A percentile compares a stretch with the other conserved stretches of the same genome.
Evolutionary conservation across 2,329 filamentous ascomycete species (phyloP).

Genomic region (Xylariaceae sp.): DNA sequence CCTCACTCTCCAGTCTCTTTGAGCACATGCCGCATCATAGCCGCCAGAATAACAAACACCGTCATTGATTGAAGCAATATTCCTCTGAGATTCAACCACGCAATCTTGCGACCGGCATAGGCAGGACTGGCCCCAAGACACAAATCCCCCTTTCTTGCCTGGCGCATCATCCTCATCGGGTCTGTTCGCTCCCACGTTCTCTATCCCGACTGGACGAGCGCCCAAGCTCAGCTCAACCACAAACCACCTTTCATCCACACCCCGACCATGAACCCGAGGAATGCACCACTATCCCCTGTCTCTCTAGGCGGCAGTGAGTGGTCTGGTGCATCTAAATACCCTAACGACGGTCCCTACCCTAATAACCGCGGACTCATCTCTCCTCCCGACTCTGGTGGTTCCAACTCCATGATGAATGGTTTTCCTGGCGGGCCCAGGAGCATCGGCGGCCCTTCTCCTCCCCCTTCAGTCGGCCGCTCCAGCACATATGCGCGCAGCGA

Average conservation of each 20-base stretch:
- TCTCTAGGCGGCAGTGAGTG: constrained; percentile 82
- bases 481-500: constrained; percentile 71
- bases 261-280: constrained; percentile 64
- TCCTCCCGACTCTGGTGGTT: constrained; percentile 65
- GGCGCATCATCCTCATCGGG: constrained; percentile 14
- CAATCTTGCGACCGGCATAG: too few relatives aligned
- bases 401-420: constrained; percentile 58
- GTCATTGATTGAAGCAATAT: too few relatives aligned
- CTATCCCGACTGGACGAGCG: constrained; percentile 17
- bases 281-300: constrained; percentile 76
- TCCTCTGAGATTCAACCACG: too few relatives aligned
- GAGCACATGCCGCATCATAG: too few relatives aligned
- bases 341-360: constrained; percentile 51
- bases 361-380: constrained; percentile 59
- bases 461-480: constrained; percentile 80
- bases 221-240: constrained; percentile 13
- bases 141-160: constrained; percentile 12
- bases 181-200: constrained; percentile 15
- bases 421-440: constrained; percentile 55
- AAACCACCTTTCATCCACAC: constrained; percentile 8
- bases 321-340: constrained; percentile 67
- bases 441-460: constrained; percentile 70
- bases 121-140: constrained; percentile 15
- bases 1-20: too few relatives aligned
- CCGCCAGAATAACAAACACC: too few relatives aligned